Evolutionary conservation across 768 basidiomycete genomes (phyloP).

Genomic region (Xanthoconium purpureum): DNA sequence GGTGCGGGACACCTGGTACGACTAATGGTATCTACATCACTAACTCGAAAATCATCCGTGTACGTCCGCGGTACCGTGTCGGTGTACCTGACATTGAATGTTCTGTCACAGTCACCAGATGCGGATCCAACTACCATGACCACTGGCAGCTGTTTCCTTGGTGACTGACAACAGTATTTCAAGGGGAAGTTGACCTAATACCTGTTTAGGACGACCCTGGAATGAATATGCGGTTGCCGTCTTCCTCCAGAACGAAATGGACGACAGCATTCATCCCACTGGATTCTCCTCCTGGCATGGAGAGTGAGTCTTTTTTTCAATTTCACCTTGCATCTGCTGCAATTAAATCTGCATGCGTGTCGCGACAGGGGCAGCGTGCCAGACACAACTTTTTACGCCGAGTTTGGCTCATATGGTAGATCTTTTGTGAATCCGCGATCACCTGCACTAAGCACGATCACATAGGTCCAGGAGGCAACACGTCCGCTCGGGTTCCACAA

Average conservation of each 20-base stretch:
- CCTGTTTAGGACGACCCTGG: constrained; percentile 49
- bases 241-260: constrained; percentile 56
- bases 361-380: constrained; percentile 47
- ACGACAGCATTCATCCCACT: constrained; percentile 47
- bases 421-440: not conserved
- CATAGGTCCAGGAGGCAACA: constrained; percentile 54
- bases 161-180: constrained; percentile 21
- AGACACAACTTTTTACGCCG: constrained; percentile 57
- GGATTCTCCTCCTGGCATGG: constrained; percentile 50
- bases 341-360: not conserved
- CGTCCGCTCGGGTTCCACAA: constrained; percentile 38
- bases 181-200: not conserved
- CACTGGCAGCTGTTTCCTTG: constrained; percentile 47
- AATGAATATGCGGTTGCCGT: constrained; percentile 56
- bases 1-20: constrained; percentile 49
- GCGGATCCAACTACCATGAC: constrained; percentile 49
- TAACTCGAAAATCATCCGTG: constrained; percentile 54
- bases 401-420: constrained; percentile 52
- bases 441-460: not conserved
- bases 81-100: not conserved
- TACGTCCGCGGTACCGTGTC: constrained; percentile 25
- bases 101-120: constrained; percentile 49
- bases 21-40: constrained; percentile 53
- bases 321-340: not conserved
- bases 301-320: constrained; percentile 8